phyloP scores from a whole-genome alignment of 1,284 basidiomycete genomes.

The Kalmanozyma brasiliensis region DNA sequence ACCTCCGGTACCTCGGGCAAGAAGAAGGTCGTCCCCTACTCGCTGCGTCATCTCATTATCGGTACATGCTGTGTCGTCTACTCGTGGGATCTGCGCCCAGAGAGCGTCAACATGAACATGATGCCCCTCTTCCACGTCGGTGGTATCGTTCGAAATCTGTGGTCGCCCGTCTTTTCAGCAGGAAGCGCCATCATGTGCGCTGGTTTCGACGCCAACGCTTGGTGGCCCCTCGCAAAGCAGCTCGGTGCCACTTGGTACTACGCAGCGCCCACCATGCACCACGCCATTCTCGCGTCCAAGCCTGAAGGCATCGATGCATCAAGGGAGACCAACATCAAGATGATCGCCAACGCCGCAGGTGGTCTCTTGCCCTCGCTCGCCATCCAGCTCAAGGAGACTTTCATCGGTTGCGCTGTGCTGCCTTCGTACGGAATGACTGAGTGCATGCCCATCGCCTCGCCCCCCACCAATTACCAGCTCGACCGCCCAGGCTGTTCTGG shows the following conservation, averaged over 20 bases:
- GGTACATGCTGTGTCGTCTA: slow-evolving; percentile 66
- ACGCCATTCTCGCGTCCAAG: slow-evolving; percentile 65
- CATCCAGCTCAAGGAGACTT: slow-evolving; percentile 66
- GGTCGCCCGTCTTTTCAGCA: slow-evolving; percentile 66
- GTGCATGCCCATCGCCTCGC: slow-evolving; percentile 68
- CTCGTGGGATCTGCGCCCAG: slow-evolving; percentile 64
- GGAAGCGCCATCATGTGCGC: slow-evolving; percentile 67
- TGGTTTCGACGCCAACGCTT: slow-evolving; percentile 66
- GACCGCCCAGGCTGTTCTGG: slow-evolving; percentile 67
- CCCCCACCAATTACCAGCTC: slow-evolving; percentile 66
- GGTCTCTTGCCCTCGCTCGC: slow-evolving; percentile 67
- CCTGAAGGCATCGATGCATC: slow-evolving; percentile 60
- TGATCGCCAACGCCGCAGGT: slow-evolving; percentile 68
- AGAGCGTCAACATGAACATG: slow-evolving; percentile 68
- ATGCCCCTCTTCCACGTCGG: slow-evolving; percentile 68
- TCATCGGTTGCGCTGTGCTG: slow-evolving; percentile 61
- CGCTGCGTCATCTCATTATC: slow-evolving; percentile 66
- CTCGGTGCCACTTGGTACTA: slow-evolving; percentile 68
- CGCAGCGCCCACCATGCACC: slow-evolving; percentile 68
- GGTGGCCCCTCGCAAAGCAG: slow-evolving; percentile 66
- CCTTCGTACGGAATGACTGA: slow-evolving; percentile 68
- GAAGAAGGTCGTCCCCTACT: slow-evolving; percentile 67
- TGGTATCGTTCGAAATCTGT: slow-evolving; percentile 67
- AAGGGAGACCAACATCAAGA: slow-evolving; percentile 61
- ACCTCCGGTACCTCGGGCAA: slow-evolving; percentile 68